Base-by-base conservation (phyloP, 768 basidiomycete species). In the Jaapia argillacea region DNA sequence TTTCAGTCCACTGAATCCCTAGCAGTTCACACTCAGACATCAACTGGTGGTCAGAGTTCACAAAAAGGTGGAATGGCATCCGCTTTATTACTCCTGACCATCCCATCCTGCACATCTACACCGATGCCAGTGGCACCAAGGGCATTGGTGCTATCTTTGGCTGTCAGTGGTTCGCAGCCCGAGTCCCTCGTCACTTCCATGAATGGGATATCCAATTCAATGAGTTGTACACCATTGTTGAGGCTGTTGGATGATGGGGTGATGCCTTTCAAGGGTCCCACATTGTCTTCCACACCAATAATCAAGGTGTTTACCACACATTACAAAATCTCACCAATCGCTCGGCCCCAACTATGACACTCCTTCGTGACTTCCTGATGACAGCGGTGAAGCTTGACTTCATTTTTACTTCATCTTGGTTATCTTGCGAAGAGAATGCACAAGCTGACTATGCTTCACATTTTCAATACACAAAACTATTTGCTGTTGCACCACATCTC, bases 71-170 rank as follows among this genome's bases (percentile, higher is more conserved):
- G 61, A 65, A 64, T 38, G 60, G 61, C 3, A 48, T 62, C 40
- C 45, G n/a, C n/a, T n/a, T n/a, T n/a, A n/a, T n/a, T n/a, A n/a
- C n/a, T n/a, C n/a, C n/a, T n/a, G n/a, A n/a, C 18, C 40, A 36
- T 1, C 42, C 40, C 7, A 42, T 46, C 4, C 4, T 59, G 3
- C 22, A 48, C 12, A 43, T 65, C 16, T 53, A 51, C 40, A 64
- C 62, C 2, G 62, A 66, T 45, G 60, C 62, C 0, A 64, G 62
- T 31, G 58, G 64, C 10, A 36, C 41, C 18, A 58, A 59, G 28
- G 63, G 62, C 24, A 4, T n/a, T n/a, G n/a, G n/a, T n/a, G 59
- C 64, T 6, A 22, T 52, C 42, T 51, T 47, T 33, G 49, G 49
- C 2, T 13, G 41, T 13, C 14, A 7, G 1, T 63, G 60, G 59